Percentiles rank a stretch among this genome's conserved stretches.
Evolutionary conservation across 257 asterid genomes (phyloP).

Genomic region (Nemophila menziesii): DNA sequence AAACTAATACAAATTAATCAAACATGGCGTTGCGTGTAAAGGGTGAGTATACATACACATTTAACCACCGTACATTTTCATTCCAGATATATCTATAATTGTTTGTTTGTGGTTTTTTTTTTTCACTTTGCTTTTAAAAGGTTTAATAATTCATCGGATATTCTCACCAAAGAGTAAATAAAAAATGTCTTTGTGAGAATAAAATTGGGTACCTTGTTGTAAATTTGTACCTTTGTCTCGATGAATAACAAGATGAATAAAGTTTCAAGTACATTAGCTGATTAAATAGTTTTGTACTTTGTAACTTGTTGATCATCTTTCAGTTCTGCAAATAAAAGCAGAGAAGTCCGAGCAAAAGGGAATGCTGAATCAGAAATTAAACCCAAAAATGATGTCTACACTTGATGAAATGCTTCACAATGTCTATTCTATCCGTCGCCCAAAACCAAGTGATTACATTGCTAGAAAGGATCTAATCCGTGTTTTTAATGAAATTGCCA

Average conservation of each 20-base stretch:
- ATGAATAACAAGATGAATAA: background rate
- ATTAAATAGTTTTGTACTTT: background rate
- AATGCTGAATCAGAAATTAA: constrained; percentile 28
- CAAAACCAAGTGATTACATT: constrained; percentile 51
- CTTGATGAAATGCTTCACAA: constrained; percentile 55
- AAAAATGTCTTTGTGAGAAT: background rate
- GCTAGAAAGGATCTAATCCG: constrained; percentile 54
- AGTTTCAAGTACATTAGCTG: background rate
- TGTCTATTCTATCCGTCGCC: constrained; percentile 39
- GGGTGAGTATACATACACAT: background rate
- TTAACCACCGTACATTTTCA: background rate
- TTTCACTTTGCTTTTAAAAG: background rate
- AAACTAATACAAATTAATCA: background rate
- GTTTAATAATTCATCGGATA: background rate
- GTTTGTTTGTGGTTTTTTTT: background rate
- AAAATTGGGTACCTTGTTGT: background rate
- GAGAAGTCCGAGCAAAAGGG: constrained; percentile 46
- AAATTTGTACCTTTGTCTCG: background rate
- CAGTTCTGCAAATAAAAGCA: constrained; percentile 64
- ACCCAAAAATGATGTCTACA: constrained; percentile 24
- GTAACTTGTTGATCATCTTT: constrained; percentile 2
- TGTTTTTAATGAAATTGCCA: constrained; percentile 68
- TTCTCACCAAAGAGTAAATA: background rate
- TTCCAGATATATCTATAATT: background rate
- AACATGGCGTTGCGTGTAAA: constrained; percentile 1